phyloP scores from a whole-genome alignment of 2,329 filamentous ascomycete species.

The Leptodontidium sp. region DNA sequence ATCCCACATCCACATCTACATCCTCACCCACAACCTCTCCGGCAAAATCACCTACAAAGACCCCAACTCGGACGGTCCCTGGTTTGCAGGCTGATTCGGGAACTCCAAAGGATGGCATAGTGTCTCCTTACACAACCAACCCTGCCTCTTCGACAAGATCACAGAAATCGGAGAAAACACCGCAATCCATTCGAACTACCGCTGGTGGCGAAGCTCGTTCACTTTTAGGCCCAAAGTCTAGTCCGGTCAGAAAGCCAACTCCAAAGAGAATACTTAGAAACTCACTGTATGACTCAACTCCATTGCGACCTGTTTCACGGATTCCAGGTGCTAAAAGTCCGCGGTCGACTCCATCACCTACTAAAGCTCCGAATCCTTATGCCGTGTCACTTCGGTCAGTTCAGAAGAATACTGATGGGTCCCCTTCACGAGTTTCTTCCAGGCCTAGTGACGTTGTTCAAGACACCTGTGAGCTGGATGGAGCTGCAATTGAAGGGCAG shows the following conservation, averaged over 20 bases:
- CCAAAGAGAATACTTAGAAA: constrained; percentile 22
- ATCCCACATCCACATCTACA: neutral
- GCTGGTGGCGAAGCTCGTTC: constrained; percentile 1
- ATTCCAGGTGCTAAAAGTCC: neutral
- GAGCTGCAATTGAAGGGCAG: neutral
- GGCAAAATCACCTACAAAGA: constrained; percentile 26
- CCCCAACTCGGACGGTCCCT: constrained; percentile 23
- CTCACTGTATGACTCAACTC: constrained; percentile 18
- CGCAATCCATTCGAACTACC: constrained; percentile 26
- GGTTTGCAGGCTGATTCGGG: constrained; percentile 12
- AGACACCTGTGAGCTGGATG: neutral
- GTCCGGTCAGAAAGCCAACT: constrained; percentile 11
- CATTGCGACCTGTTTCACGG: constrained; percentile 8
- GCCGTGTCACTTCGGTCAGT: constrained; percentile 21
- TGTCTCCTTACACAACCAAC: constrained; percentile 44
- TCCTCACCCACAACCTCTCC: constrained; percentile 6
- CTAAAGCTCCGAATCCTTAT: constrained; percentile 13
- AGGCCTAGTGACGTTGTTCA: neutral
- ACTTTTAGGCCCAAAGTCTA: constrained; percentile 17
- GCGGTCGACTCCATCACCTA: constrained; percentile 20
- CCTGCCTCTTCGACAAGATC: constrained; percentile 41
- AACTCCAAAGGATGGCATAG: constrained; percentile 32
- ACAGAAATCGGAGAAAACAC: constrained; percentile 37
- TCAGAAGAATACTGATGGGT: constrained; percentile 18
- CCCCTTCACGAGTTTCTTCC: constrained; percentile 10